phyloP scores from a whole-genome alignment of 768 basidiomycete genomes.

The Leccinum boreale region DNA sequence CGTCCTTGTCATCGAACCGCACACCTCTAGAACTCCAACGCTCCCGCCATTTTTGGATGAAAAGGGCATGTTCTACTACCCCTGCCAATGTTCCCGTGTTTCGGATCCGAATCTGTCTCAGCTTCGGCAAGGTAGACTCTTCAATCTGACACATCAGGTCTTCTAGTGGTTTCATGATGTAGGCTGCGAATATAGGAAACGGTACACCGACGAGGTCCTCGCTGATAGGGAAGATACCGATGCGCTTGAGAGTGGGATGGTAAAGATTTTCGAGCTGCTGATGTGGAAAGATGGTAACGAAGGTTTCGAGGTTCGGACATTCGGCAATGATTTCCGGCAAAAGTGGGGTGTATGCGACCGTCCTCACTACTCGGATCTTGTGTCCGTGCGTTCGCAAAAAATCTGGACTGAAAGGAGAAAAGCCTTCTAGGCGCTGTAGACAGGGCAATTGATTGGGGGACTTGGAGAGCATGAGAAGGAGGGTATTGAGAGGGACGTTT shows the following conservation, averaged over 20 bases:
- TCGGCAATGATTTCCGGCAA: constrained; percentile 35
- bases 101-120: constrained; percentile 38
- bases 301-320: constrained; percentile 41
- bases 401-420: constrained; percentile 38
- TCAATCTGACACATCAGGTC: constrained; percentile 38
- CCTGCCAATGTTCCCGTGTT: constrained; percentile 38
- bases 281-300: constrained; percentile 38
- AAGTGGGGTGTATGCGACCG: constrained; percentile 33
- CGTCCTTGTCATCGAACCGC: constrained; percentile 33
- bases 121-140: constrained; percentile 30
- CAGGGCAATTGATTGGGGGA: constrained; percentile 36
- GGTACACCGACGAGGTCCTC: constrained; percentile 39
- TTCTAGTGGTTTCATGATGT: constrained; percentile 42
- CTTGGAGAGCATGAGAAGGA: constrained; percentile 36
- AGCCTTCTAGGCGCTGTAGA: constrained; percentile 41
- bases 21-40: constrained; percentile 28
- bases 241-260: constrained; percentile 40
- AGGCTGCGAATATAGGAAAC: constrained; percentile 33
- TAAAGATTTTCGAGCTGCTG: constrained; percentile 33
- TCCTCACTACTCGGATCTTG: constrained; percentile 41
- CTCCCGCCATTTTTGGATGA: constrained; percentile 29
- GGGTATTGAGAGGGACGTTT: constrained; percentile 38
- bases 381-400: constrained; percentile 41
- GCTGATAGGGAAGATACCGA: constrained; percentile 42
- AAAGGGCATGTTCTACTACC: constrained; percentile 25